Evolutionary conservation across 2,329 filamentous ascomycete genomes (phyloP).

Genomic region (Ilyonectria destructans): DNA sequence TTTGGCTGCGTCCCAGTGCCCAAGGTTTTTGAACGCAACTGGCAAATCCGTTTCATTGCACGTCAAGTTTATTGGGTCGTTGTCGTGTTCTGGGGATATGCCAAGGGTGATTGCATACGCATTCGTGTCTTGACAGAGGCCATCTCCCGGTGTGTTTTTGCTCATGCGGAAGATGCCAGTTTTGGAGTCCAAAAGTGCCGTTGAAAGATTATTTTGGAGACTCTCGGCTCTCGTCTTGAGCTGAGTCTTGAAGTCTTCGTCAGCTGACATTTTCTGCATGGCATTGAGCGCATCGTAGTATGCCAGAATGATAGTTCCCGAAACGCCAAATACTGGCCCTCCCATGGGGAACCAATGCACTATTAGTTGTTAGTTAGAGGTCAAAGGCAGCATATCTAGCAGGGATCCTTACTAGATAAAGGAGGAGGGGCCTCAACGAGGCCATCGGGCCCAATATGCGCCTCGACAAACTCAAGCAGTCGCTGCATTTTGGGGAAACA

Average conservation of each 20-base stretch:
- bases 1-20: background rate
- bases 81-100: background rate
- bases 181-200: background rate
- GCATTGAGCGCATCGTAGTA: background rate
- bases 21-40: background rate
- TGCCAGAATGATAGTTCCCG: background rate
- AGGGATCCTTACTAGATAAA: background rate
- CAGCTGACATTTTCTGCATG: background rate
- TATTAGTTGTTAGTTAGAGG: background rate
- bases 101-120: background rate
- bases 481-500: background rate
- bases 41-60: background rate
- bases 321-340: constrained; percentile 14
- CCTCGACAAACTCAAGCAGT: background rate
- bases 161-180: background rate
- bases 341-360: constrained; percentile 18
- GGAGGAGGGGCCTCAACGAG: background rate
- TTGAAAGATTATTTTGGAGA: background rate
- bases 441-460: background rate
- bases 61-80: background rate
- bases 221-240: background rate
- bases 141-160: background rate
- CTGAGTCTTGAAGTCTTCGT: background rate
- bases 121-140: background rate
- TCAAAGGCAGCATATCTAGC: background rate